These are phyloP conservation scores for Collybia mongolica DNA, from an alignment of 768 basidiomycete species.

Conservation along the genomic window DNA sequence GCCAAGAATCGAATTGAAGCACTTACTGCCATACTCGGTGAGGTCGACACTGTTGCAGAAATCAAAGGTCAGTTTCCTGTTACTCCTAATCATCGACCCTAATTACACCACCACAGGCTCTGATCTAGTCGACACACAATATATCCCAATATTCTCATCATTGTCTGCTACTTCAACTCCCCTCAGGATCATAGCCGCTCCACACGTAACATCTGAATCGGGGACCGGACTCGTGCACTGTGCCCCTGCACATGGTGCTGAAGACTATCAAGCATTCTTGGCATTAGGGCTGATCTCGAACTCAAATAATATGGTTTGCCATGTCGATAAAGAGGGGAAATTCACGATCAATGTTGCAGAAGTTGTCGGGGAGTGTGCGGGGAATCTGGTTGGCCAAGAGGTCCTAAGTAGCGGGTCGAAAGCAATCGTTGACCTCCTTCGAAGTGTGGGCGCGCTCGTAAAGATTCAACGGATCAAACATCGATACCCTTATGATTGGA, in stretches of 20 bases:
- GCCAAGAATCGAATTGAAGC: conserved; percentile 50
- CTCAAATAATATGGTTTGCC: conserved; percentile 61
- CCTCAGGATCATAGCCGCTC: conserved; percentile 59
- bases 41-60: conserved; percentile 31
- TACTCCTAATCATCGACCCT: background rate
- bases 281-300: conserved; percentile 46
- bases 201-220: conserved; percentile 82
- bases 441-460: conserved; percentile 53
- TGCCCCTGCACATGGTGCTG: conserved; percentile 91
- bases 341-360: conserved; percentile 61
- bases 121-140: conserved; percentile 58
- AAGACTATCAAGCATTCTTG: conserved; percentile 86
- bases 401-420: conserved; percentile 75
- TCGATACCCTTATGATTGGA: conserved; percentile 96
- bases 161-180: conserved; percentile 23
- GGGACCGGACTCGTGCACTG: conserved; percentile 96
- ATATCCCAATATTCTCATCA: conserved; percentile 59
- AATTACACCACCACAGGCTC: conserved; percentile 33
- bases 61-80: conserved; percentile 31
- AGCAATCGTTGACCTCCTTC: conserved; percentile 63
- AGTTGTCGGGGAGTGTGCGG: conserved; percentile 52
- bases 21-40: conserved; percentile 33
- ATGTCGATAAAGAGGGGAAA: conserved; percentile 75
- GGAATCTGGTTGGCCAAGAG: conserved; percentile 59
- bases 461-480: conserved; percentile 76